Percentiles rank a stretch among this genome's conserved stretches.
Evolutionary conservation across 345 rosid species (phyloP).

Genomic region (Balakata baccata): DNA sequence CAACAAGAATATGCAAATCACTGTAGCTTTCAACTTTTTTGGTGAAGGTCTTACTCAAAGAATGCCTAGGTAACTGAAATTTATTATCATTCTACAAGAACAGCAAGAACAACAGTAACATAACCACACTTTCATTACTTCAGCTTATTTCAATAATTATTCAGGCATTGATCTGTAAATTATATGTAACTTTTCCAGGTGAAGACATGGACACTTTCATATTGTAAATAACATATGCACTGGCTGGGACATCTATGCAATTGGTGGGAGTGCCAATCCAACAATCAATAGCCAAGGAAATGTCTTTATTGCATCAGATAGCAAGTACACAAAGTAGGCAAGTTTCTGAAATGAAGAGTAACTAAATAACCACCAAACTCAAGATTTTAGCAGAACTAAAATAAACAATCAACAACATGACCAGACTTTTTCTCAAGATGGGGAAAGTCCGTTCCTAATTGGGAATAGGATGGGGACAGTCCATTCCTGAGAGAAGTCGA

Average conservation of each 20-base stretch:
- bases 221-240: conserved; percentile 22
- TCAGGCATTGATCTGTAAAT: neutral
- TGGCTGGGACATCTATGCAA: conserved; percentile 19
- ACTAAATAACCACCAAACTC: neutral
- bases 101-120: neutral
- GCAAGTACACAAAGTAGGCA: conserved; percentile 10
- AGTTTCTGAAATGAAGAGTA: neutral
- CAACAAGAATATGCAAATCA: conserved; percentile 24
- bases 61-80: conserved; percentile 25
- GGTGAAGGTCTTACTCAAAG: conserved; percentile 31
- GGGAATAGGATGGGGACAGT: neutral
- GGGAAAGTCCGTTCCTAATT: neutral
- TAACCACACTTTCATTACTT: neutral
- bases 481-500: neutral
- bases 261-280: conserved; percentile 21
- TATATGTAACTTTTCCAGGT: conserved; percentile 8
- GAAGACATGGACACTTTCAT: conserved; percentile 26
- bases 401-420: neutral
- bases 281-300: conserved; percentile 25
- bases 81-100: neutral
- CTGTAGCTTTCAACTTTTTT: conserved; percentile 27
- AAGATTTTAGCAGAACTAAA: neutral
- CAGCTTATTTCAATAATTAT: neutral
- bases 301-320: conserved; percentile 18
- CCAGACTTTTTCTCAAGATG: neutral